A percentile compares a stretch with the other conserved stretches of the same genome.
Conservation (phyloP, 768 basidiomycete species). For the Boletus sp. region DNA sequence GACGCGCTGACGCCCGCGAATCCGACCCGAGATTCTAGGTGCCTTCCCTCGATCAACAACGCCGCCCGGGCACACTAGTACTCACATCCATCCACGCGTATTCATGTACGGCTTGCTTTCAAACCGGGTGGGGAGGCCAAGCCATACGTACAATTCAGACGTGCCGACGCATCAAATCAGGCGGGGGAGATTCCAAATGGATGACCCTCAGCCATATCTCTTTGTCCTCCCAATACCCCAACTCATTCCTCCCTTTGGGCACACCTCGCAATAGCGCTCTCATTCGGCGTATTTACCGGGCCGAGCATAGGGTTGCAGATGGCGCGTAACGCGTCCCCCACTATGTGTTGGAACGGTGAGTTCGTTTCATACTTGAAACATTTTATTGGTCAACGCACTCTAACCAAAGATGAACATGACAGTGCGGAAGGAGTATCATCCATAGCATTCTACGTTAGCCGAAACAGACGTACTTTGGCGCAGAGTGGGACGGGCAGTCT, state of each 20-base stretch:
- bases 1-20: no score
- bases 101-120: conserved; percentile 30
- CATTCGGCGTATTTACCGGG: conserved; percentile 21
- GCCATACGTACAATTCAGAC: background rate
- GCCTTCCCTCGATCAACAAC: conserved; percentile 7
- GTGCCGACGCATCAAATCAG: conserved; percentile 7
- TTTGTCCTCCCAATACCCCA: conserved; percentile 17
- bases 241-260: background rate
- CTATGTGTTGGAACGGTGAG: conserved; percentile 3
- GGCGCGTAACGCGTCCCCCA: conserved; percentile 28
- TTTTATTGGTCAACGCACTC: conserved; percentile 15
- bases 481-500: background rate
- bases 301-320: conserved; percentile 24
- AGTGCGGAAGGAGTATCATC: conserved; percentile 8
- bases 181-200: conserved; percentile 20
- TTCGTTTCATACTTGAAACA: background rate
- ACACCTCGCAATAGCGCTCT: conserved; percentile 4
- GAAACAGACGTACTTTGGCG: conserved; percentile 21
- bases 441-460: background rate
- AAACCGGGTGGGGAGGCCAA: conserved; percentile 16
- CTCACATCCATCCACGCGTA: conserved; percentile 15
- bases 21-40: no score
- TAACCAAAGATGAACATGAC: conserved; percentile 31
- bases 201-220: conserved; percentile 13
- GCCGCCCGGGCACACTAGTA: background rate